Evolutionary conservation across 2,329 filamentous ascomycete genomes (phyloP).

Genomic region (Diplodia intermedia): DNA sequence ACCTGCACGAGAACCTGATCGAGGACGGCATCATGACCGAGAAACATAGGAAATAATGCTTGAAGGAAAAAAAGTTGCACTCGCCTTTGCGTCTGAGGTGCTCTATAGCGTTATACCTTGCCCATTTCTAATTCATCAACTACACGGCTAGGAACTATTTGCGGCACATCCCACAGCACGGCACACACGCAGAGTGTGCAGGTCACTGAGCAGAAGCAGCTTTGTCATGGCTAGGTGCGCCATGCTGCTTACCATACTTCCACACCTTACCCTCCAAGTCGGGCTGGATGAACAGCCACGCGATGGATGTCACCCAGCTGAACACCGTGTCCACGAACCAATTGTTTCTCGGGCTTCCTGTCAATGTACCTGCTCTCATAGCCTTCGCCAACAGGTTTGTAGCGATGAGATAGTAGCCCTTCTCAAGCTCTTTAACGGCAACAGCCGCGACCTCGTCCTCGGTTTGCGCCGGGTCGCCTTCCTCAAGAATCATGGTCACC

Average conservation of each 20-base stretch:
- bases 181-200: background rate
- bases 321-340: conserved; percentile 62
- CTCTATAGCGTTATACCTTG: background rate
- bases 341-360: conserved; percentile 61
- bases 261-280: conserved; percentile 65
- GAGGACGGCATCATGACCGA: background rate
- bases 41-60: background rate
- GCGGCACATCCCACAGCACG: background rate
- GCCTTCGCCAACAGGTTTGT: conserved; percentile 74
- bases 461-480: conserved; percentile 78
- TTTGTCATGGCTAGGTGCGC: conserved; percentile 37
- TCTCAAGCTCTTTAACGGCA: conserved; percentile 77
- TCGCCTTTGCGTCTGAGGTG: background rate
- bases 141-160: background rate
- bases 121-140: background rate
- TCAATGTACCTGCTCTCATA: conserved; percentile 68
- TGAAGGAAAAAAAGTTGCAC: background rate
- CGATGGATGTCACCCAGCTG: conserved; percentile 60
- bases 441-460: conserved; percentile 77
- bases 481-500: conserved; percentile 79
- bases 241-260: conserved; percentile 64
- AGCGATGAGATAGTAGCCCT: conserved; percentile 78
- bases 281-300: conserved; percentile 63
- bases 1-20: too few relatives aligned
- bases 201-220: background rate